phyloP scores from a whole-genome alignment of 1,284 basidiomycete genomes.

The Agroathelia rolfsii region DNA sequence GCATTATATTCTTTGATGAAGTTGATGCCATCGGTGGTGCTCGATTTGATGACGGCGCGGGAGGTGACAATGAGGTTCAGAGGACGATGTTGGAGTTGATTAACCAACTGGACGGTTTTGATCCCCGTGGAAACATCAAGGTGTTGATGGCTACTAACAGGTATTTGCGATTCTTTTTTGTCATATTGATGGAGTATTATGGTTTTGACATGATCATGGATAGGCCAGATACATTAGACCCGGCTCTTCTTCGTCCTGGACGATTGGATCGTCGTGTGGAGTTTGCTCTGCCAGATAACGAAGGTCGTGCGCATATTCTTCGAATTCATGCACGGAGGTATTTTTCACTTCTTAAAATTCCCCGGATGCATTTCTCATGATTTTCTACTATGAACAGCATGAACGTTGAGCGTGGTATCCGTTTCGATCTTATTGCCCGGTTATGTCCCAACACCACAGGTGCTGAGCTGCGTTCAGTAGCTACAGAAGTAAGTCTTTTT shows the following conservation, averaged over 20 bases:
- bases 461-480: conserved; percentile 92
- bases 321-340: conserved; percentile 93
- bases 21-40: conserved; percentile 97
- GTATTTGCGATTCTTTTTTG: conserved; percentile 27
- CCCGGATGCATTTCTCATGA: conserved; percentile 1
- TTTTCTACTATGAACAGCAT: conserved; percentile 47
- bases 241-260: conserved; percentile 91
- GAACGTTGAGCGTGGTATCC: conserved; percentile 95
- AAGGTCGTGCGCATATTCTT: conserved; percentile 94
- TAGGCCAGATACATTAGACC: conserved; percentile 97
- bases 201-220: conserved; percentile 7
- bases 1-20: conserved; percentile 99
- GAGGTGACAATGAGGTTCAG: conserved; percentile 99
- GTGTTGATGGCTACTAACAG: conserved; percentile 99
- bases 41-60: conserved; percentile 98
- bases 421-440: conserved; percentile 95
- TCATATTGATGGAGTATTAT: conserved; percentile 2
- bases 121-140: conserved; percentile 98
- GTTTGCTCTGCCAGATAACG: conserved; percentile 91
- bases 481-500: conserved; percentile 67
- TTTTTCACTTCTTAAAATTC: conserved; percentile 13
- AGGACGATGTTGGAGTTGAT: conserved; percentile 99
- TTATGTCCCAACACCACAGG: conserved; percentile 98
- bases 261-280: conserved; percentile 95
- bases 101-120: conserved; percentile 98